phyloP scores from a whole-genome alignment of 129 eudicot genomes.

The Silybum marianum region DNA sequence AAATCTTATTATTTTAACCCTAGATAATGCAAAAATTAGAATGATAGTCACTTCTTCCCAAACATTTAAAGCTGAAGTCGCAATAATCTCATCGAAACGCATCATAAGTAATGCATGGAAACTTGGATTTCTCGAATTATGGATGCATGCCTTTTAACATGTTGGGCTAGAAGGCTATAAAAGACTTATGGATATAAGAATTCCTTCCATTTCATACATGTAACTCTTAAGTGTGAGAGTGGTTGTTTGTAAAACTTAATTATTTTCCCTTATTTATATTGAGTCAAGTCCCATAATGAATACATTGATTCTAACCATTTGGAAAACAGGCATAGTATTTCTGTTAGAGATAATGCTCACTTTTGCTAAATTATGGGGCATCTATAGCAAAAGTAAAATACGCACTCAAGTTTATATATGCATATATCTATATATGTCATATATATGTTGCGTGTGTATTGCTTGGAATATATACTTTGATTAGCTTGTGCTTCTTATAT shows the following conservation, averaged over 20 bases:
- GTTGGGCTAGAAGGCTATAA: background rate
- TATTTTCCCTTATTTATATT: background rate
- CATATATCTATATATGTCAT: too few relatives aligned
- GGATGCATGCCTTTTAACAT: background rate
- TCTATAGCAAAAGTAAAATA: too few relatives aligned
- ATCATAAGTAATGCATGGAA: background rate
- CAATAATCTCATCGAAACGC: background rate
- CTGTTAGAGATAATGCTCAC: background rate
- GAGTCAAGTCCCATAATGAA: background rate
- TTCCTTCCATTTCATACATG: background rate
- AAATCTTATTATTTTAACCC: background rate
- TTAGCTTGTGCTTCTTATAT: slow-evolving; percentile 17
- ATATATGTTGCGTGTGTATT: background rate
- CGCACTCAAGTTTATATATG: background rate
- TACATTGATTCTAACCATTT: background rate
- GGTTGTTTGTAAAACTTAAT: background rate
- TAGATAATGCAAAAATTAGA: background rate
- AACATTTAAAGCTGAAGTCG: background rate
- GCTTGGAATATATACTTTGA: background rate
- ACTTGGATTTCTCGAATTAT: background rate
- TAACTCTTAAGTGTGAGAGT: background rate
- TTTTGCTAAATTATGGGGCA: background rate
- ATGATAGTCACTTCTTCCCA: background rate
- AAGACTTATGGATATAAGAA: background rate
- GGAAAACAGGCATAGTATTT: background rate